Evolutionary conservation across 2,329 filamentous ascomycete species (phyloP), one percentile per base, ranked within the genome.

Genomic region (Ambrosiella beaveri): DNA sequence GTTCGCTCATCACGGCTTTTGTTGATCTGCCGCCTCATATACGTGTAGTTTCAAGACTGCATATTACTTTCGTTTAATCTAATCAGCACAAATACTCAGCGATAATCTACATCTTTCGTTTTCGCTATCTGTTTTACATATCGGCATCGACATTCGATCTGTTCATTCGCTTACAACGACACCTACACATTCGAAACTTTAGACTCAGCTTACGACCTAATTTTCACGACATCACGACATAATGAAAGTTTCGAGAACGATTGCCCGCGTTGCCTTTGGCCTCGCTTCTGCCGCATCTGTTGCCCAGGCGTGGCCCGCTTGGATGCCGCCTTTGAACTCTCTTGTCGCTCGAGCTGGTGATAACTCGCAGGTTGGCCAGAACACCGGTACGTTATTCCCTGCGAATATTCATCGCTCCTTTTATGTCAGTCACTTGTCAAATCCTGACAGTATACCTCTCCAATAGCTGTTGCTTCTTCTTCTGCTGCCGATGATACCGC

Each of bases 221-320:
- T 12, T 41, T 41, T 41, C 11, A 41, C 40, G 40, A 41, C 44
- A 51, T 51, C 47, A 38, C 35, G 36, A 40, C 52, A 56, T 41
- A 59, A 81, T 81, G 79, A 77, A 72, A 71, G 67, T 73, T 62
- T 68, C 74, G 62, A 68, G 68, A 54, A 71, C 71, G 54, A 64
- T 78, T 57, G 67, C 74, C 65, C 72, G 74, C 50, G 65, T 78
- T 63, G 73, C 77, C 56, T 62, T 76, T 58, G 71, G 80, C 63
- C 70, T 82, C 13, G 68, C 69, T 49, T 73, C 79, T 38, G 67
- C 81, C 57, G 68, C 75, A 7, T 71, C 74, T 13, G 63, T 78
- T 19, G 73, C 73, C n/a, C 72, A 76, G 57, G 78, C 74, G 59
- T 81, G 78, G 79, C 75, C 78, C 17, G 68, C 67, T 62, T 80